phyloP scores from a whole-genome alignment of 352 stramenopile genomes.

The Phytophthora nicotianae region DNA sequence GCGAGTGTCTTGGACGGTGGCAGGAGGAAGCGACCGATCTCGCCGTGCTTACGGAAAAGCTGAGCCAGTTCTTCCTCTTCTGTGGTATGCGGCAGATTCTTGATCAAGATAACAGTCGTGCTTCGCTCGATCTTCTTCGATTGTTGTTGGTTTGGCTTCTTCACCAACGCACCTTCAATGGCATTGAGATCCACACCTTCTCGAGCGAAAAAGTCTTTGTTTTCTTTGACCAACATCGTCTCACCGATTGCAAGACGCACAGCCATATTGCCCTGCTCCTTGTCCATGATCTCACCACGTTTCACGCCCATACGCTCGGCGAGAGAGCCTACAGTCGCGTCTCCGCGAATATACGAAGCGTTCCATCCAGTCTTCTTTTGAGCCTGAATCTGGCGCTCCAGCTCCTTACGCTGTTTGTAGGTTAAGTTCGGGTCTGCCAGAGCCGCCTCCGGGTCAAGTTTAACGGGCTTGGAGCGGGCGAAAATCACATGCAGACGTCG shows the following conservation, averaged over 20 bases:
- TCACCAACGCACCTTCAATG: slow-evolving; percentile 87
- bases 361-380: slow-evolving; percentile 94
- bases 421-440: slow-evolving; percentile 72
- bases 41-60: slow-evolving; percentile 93
- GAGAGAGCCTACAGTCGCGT: slow-evolving; percentile 79
- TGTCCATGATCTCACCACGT: slow-evolving; percentile 94
- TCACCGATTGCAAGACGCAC: slow-evolving; percentile 98
- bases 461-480: slow-evolving; percentile 76
- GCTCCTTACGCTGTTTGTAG: slow-evolving; percentile 92
- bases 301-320: slow-evolving; percentile 90
- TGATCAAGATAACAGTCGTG: slow-evolving; percentile 96
- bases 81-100: slow-evolving; percentile 97
- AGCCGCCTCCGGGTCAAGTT: slow-evolving; percentile 59
- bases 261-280: slow-evolving; percentile 96
- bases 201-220: slow-evolving; percentile 96
- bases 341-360: slow-evolving; percentile 89
- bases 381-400: slow-evolving; percentile 85
- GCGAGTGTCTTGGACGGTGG: slow-evolving; percentile 95
- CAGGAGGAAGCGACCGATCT: slow-evolving; percentile 87
- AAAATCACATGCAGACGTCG: slow-evolving; percentile 95
- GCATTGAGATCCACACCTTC: slow-evolving; percentile 95
- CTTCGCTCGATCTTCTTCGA: slow-evolving; percentile 89
- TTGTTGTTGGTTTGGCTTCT: slow-evolving; percentile 50
- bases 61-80: slow-evolving; percentile 93
- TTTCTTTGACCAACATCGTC: slow-evolving; percentile 98